Evolutionary conservation across 148 eudicot species (phyloP), one percentile per base, ranked within the genome.

Genomic region (Rhododendron ferrugineum): DNA sequence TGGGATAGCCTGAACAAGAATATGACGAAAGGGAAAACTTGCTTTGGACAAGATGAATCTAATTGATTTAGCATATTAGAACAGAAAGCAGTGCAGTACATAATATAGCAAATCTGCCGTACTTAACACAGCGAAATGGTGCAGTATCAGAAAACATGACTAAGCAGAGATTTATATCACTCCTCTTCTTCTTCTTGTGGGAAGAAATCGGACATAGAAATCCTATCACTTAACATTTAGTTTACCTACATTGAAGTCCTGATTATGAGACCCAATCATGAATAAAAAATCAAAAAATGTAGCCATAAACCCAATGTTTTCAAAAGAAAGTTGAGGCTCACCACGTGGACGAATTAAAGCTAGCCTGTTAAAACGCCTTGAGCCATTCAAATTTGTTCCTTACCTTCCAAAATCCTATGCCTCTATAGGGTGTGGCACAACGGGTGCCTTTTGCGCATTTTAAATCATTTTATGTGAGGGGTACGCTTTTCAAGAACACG

Each of bases 1-100:
- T 88, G 99, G 99, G 84, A 97, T 94, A 85, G 95, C 96, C 99
- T 96, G 83, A 85, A 83, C 78, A 72, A 16, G 82, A 83, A 49
- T 56, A 70, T 80, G 11, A 83, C 28, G 37, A 68, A 80, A 74
- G n/a, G 60, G 28, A 42, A 23, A 36, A 5, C 49, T 44, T 44
- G 44, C 23, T 83, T 83, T 34, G 11, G 46, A 20, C 54, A 84
- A 79, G 47, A 66, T 74, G 15, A 52, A 30, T 23, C 34, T 23
- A 46, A 47, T 40, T 1, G 46, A 47, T 46, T 37, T 14, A 78
- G 47, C 30, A 34, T 18, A 80, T 20, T 23, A 79, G 76, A 30
- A 85, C 18, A 62, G 32, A 79, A 64, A 40, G 32, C 47, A 28
- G 60, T 72, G 22, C 32, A 30, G 44, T 28, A 23, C 56, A 85